These are phyloP conservation scores for Solanum virginianum DNA, from an alignment of 257 asterid species.

Conservation along the genomic window DNA sequence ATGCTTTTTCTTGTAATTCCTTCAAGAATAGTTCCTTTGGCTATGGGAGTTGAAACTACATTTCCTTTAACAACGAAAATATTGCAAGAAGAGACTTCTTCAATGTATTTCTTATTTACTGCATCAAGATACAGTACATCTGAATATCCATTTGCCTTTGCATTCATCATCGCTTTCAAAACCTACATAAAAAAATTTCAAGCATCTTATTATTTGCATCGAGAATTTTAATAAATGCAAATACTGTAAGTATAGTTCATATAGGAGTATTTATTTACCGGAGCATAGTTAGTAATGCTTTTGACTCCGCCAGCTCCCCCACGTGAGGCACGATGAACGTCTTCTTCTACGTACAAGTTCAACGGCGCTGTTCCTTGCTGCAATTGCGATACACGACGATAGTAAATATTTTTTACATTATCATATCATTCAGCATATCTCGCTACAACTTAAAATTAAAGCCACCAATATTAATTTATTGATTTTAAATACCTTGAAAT, in stretches of 20 bases:
- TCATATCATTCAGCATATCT: no score
- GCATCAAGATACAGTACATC: conserved; percentile 72
- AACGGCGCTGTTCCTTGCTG: conserved; percentile 50
- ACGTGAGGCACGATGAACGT: conserved; percentile 51
- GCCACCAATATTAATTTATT: background rate
- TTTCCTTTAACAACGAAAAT: conserved; percentile 55
- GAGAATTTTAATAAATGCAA: background rate
- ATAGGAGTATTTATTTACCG: conserved; percentile 19
- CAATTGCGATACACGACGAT: background rate
- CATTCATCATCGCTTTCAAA: conserved; percentile 40
- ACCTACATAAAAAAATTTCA: conserved; percentile 21
- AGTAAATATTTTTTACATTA: no score
- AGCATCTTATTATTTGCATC: background rate
- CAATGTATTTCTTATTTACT: conserved; percentile 39
- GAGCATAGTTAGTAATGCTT: conserved; percentile 84
- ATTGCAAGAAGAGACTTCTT: conserved; percentile 72
- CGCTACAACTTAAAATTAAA: background rate
- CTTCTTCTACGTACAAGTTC: conserved; percentile 57
- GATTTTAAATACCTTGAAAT: conserved; percentile 44
- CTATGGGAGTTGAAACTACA: conserved; percentile 47
- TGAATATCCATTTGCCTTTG: conserved; percentile 55
- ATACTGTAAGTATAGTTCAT: background rate
- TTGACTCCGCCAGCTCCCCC: conserved; percentile 85
- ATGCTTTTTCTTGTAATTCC: conserved; percentile 75
- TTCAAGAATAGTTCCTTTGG: conserved; percentile 59